Evolutionary conservation across 345 rosid genomes (phyloP), one percentile per base, ranked within the genome.

Genomic region (Carallia pectinifolia): DNA sequence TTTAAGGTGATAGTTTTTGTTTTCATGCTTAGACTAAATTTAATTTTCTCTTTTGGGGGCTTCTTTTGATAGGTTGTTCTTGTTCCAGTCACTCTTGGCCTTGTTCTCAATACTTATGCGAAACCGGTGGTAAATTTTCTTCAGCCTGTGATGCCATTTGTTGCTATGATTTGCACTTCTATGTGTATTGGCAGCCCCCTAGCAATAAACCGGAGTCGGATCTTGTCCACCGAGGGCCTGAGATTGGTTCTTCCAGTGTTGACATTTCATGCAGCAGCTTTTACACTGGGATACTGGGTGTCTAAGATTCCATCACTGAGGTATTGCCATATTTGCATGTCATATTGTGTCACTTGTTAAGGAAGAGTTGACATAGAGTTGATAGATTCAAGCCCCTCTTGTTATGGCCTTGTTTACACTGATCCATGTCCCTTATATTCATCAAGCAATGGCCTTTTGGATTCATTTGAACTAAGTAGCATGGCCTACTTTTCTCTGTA

Each of bases 181-280:
- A 3, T 91, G 78, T 90, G 98, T 73, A 91, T 94, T 44, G 97
- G 98, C 48, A 91, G 98, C 83, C 98, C 97, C 6, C 92, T 94
- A 66, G 96, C 98, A 2, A 82, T 91, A 67, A 94, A 91, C 53
- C 86, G 75, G 67, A 77, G 87, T 80, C 95, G 85, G 74, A 94
- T 94, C 75, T 84, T 87, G 36, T 94, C 96, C 23, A 60, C 68
- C 54, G 85, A 88, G 65, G 96, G 97, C 70, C 83, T 89, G 31
- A 81, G 80, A 62, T 76, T 91, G 85, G 73, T 90, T 80, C 71
- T 91, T 81, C 98, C 97, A 6, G 86, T 94, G 16, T 64, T 90
- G 75, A 80, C 92, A 66, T 91, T 94, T 82, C 97, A 91, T 75
- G 82, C 81, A 0, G 81, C 80, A 74, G 95, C 97, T 68, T 91